Evolutionary conservation across 176 grass and related monocot species (phyloP).

Genomic region (Microstegium vimineum): DNA sequence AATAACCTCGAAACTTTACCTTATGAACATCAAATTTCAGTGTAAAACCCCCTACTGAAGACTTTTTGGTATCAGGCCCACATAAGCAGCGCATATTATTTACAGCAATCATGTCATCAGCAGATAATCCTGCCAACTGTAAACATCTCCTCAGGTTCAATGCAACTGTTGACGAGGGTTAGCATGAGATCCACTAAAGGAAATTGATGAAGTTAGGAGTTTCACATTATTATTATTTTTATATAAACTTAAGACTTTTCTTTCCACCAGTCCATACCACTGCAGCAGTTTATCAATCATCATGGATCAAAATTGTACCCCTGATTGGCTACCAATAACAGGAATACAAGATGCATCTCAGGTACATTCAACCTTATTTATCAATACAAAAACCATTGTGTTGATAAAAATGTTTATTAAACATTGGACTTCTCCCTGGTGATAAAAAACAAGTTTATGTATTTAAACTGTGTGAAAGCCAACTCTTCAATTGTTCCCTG

Average conservation of each 20-base stretch:
- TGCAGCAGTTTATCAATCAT: background rate
- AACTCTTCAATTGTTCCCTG: background rate
- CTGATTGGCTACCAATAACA: background rate
- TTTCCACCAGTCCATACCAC: slow-evolving; percentile 2
- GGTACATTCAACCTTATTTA: background rate
- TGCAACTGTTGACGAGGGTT: background rate
- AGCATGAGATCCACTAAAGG: background rate
- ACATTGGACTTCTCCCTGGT: background rate
- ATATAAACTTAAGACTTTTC: background rate
- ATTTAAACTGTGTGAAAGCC: background rate
- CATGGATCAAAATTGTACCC: background rate
- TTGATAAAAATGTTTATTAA: background rate
- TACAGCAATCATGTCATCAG: slow-evolving; percentile 91
- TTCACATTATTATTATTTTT: background rate
- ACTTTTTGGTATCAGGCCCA: slow-evolving; percentile 69
- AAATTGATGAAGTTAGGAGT: background rate
- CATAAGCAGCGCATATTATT: slow-evolving; percentile 92
- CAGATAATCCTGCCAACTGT: slow-evolving; percentile 88
- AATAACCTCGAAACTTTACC: slow-evolving; percentile 34
- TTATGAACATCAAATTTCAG: slow-evolving; percentile 90
- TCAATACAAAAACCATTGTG: background rate
- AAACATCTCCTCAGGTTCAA: slow-evolving; percentile 21
- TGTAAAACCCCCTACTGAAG: slow-evolving; percentile 72
- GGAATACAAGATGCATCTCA: background rate
- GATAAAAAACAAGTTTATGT: background rate